These are phyloP conservation scores for Colletotrichum sp. DNA, from an alignment of 2,329 filamentous ascomycete species.

Conservation along the genomic window DNA sequence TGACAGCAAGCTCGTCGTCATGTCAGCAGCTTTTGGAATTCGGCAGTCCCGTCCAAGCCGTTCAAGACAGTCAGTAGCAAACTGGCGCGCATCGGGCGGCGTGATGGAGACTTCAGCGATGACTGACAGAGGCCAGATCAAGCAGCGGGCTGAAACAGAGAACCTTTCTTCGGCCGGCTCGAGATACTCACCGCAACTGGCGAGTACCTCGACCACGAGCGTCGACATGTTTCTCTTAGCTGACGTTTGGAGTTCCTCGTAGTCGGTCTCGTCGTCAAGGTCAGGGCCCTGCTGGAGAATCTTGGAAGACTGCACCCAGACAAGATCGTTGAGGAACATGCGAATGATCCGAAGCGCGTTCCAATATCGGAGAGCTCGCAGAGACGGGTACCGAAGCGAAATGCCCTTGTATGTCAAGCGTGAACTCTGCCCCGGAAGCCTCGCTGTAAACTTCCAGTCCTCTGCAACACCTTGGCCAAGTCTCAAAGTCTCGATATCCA, in stretches of 20 bases:
- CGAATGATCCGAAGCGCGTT: slow-evolving; percentile 29
- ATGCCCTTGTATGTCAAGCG: slow-evolving; percentile 21
- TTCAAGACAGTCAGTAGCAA: slow-evolving; percentile 23
- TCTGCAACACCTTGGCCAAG: background rate
- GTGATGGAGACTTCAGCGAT: slow-evolving; percentile 17
- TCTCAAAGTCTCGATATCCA: slow-evolving; percentile 22
- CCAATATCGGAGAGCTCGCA: slow-evolving; percentile 27
- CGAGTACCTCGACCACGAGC: slow-evolving; percentile 25
- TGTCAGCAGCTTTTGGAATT: slow-evolving; percentile 18
- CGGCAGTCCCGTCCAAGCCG: slow-evolving; percentile 25
- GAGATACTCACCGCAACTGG: slow-evolving; percentile 24
- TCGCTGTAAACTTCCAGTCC: slow-evolving; percentile 10
- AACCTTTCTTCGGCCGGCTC: slow-evolving; percentile 20
- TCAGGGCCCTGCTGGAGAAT: background rate
- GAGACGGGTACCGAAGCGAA: slow-evolving; percentile 24
- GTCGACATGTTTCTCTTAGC: slow-evolving; percentile 19
- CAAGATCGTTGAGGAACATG: slow-evolving; percentile 26
- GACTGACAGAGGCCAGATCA: slow-evolving; percentile 29
- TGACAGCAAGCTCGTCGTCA: background rate
- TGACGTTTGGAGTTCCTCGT: slow-evolving; percentile 2
- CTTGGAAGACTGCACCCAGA: slow-evolving; percentile 3
- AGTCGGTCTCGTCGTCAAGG: background rate
- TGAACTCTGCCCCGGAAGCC: background rate
- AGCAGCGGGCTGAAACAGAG: slow-evolving; percentile 23
- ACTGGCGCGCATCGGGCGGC: slow-evolving; percentile 5